A percentile compares a stretch with the other conserved stretches of the same genome.
Evolutionary conservation across 768 basidiomycete genomes (phyloP).

Genomic region (Pilatotrama ljubarskyi): DNA sequence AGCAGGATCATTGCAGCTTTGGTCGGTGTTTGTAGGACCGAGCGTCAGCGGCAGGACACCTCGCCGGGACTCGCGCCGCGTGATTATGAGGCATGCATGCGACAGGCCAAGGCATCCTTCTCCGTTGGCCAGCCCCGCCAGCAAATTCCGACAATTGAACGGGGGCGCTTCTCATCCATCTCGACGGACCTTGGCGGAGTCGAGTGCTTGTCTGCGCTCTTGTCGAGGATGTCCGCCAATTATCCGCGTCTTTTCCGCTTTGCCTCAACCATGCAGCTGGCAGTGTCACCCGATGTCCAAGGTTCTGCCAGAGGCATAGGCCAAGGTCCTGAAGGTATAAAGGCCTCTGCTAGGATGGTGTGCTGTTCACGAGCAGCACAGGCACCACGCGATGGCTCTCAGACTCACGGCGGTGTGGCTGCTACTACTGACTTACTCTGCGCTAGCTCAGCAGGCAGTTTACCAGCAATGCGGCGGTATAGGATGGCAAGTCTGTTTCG

Average conservation of each 20-base stretch:
- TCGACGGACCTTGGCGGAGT: neutral
- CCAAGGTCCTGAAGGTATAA: slow-evolving; percentile 1
- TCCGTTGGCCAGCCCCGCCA: neutral
- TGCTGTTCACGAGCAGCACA: neutral
- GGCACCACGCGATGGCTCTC: slow-evolving; percentile 9
- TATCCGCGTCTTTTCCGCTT: slow-evolving; percentile 30
- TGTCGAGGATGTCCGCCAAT: slow-evolving; percentile 22
- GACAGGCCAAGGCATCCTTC: neutral
- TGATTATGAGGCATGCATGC: slow-evolving; percentile 6
- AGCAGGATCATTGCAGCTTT: slow-evolving; percentile 8
- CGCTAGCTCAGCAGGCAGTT: slow-evolving; percentile 40
- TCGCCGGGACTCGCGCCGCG: neutral
- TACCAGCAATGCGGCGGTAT: slow-evolving; percentile 53
- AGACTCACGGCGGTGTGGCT: neutral
- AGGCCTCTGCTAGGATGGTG: neutral
- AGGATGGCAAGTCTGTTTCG: slow-evolving; percentile 42
- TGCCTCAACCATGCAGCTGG: neutral
- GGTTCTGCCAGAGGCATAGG: neutral
- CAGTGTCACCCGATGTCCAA: slow-evolving; percentile 7
- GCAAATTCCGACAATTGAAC: slow-evolving; percentile 18
- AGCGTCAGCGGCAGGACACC: neutral
- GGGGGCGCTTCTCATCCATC: slow-evolving; percentile 9
- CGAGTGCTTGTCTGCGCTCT: neutral
- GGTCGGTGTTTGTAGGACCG: neutral
- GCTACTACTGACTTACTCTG: slow-evolving; percentile 27